phyloP scores from a whole-genome alignment of 768 basidiomycete species.

The Lactarius psammicola region DNA sequence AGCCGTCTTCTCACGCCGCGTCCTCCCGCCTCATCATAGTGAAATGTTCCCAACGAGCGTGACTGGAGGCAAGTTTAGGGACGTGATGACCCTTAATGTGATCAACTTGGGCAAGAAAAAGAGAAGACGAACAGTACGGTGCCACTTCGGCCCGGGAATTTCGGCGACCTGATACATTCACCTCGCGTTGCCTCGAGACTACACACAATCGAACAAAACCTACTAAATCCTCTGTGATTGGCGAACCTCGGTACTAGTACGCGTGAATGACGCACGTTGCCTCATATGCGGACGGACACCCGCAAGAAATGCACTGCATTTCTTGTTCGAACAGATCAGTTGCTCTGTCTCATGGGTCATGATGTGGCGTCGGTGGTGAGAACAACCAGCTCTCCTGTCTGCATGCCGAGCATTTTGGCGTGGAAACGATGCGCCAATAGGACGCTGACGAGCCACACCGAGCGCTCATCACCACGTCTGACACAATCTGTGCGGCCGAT shows the following conservation, averaged over 20 bases:
- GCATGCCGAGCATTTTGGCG: not conserved
- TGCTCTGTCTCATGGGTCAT: not conserved
- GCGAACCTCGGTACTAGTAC: not conserved
- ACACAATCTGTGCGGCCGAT: not conserved
- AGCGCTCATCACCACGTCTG: not conserved
- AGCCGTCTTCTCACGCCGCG: slow-evolving; percentile 39
- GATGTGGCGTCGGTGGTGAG: not conserved
- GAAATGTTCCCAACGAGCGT: slow-evolving; percentile 44
- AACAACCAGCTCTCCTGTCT: not conserved
- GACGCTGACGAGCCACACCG: not conserved
- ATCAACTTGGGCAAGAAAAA: not conserved
- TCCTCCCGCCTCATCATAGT: slow-evolving; percentile 36
- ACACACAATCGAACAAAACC: slow-evolving; percentile 56
- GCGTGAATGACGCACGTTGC: not conserved
- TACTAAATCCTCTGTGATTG: not conserved
- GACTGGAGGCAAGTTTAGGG: slow-evolving; percentile 67
- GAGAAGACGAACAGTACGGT: slow-evolving; percentile 51
- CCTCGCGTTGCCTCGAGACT: slow-evolving; percentile 72
- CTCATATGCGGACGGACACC: not conserved
- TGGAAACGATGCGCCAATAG: not conserved
- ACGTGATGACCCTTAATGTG: slow-evolving; percentile 40
- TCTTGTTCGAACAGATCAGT: not conserved
- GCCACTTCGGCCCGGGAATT: slow-evolving; percentile 51
- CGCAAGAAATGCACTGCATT: not conserved
- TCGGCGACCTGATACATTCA: slow-evolving; percentile 64